Percentiles rank a stretch among this genome's conserved stretches.
Evolutionary conservation across 2,329 filamentous ascomycete genomes (phyloP).

Genomic region (Decorospora gaudefroyi): DNA sequence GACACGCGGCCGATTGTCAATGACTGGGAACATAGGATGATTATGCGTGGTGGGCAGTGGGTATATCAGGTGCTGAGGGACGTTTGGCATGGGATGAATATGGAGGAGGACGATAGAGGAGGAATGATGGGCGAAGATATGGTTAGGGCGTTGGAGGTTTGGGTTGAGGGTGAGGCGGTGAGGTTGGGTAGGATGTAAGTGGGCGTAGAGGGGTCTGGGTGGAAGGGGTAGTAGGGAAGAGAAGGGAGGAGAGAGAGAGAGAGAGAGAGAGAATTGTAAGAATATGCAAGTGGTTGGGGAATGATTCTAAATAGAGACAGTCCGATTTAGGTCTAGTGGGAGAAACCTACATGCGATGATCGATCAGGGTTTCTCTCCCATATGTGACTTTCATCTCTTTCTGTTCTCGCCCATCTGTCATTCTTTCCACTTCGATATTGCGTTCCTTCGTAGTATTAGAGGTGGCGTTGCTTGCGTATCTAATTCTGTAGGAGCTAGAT

Average conservation of each 20-base stretch:
- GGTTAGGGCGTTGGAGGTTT: not conserved
- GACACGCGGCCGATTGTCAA: slow-evolving; percentile 3
- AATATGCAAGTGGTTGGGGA: too few species aligned
- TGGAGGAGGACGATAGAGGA: not conserved
- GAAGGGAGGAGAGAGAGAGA: too few species aligned
- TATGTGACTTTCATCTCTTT: too few species aligned
- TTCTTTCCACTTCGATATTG: too few species aligned
- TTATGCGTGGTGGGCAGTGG: slow-evolving; percentile 11
- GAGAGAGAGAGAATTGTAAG: not conserved
- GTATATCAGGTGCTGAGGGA: slow-evolving; percentile 2
- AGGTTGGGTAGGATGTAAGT: not conserved
- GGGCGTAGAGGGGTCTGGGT: not conserved
- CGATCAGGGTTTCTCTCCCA: too few species aligned
- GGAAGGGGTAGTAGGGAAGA: not conserved
- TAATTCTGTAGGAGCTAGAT: too few species aligned
- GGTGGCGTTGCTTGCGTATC: too few species aligned
- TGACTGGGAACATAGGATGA: slow-evolving; percentile 6
- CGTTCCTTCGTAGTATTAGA: too few species aligned
- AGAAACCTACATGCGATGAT: too few species aligned
- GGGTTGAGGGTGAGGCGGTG: slow-evolving; percentile 6
- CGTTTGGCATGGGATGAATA: slow-evolving; percentile 1
- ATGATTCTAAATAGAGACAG: not conserved
- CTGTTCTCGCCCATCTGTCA: too few species aligned
- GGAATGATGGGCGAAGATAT: not conserved
- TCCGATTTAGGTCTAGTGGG: too few species aligned